Evolutionary conservation across 768 basidiomycete species (phyloP).

Genomic region (Termitomyces sp.): DNA sequence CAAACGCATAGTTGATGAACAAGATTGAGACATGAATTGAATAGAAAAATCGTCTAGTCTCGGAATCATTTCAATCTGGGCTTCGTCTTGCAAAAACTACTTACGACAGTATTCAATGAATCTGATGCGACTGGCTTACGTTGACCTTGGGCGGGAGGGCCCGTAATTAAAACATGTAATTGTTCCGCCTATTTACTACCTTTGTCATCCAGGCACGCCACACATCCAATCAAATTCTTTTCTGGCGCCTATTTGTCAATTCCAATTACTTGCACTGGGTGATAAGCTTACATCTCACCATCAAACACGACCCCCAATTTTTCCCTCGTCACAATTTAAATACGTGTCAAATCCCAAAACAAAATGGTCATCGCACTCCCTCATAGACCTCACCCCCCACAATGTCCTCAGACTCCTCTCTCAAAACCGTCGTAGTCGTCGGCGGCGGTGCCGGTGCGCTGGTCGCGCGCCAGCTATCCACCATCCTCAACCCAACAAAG

Average conservation of each 20-base stretch:
- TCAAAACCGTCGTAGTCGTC: constrained; percentile 36
- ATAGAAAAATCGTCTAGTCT: too few relatives aligned
- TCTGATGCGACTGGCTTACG: too few relatives aligned
- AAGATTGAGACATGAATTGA: too few relatives aligned
- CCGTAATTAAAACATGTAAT: too few relatives aligned
- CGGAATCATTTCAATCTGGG: too few relatives aligned
- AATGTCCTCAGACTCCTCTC: constrained; percentile 5
- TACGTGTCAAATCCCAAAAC: neutral
- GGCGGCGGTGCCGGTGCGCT: constrained; percentile 54
- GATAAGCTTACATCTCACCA: neutral
- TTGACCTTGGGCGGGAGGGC: too few relatives aligned
- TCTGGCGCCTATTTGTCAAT: neutral
- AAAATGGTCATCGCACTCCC: neutral
- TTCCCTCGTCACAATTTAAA: neutral
- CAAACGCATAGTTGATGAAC: too few relatives aligned
- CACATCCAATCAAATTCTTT: neutral
- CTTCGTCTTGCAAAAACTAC: too few relatives aligned
- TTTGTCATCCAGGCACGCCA: neutral
- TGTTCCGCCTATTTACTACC: neutral
- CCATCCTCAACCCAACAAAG: constrained; percentile 43
- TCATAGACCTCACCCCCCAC: too few relatives aligned
- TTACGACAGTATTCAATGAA: too few relatives aligned
- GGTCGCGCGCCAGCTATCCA: constrained; percentile 47
- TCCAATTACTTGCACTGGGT: neutral
- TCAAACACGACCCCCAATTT: neutral